Evolutionary conservation across 768 basidiomycete genomes (phyloP), one percentile per base, ranked within the genome.

Genomic region (Mycena olivaceomarginata): DNA sequence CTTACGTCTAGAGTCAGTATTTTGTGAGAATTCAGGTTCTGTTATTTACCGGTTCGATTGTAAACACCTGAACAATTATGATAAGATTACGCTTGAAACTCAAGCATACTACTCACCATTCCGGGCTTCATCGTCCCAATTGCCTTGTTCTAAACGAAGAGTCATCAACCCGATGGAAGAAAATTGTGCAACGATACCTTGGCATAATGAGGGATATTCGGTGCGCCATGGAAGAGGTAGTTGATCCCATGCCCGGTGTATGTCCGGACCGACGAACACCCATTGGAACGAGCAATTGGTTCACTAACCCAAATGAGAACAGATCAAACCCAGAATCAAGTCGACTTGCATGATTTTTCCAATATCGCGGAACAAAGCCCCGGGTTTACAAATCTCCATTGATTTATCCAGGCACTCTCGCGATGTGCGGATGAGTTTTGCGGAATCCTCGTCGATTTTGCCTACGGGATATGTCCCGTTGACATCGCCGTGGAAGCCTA

Each of bases 381-480:
- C 98, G 6, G 98, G 98, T 86, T 97, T 98, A 89, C 98, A 99
- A 11, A 95, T 85, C 70, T 93, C 94, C 83, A 99, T 99, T 16
- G 98, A 92, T 72, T 93, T 97, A 81, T 98, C 97, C 66, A 98
- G 88, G 76, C 93, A 94, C 83, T 95, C 90, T 66, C 97, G 94
- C 11, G 97, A 92, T 18, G 95, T 95, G 45, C 89, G 91, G 77
- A 99, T 95, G 64, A 99, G 89, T 78, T 94, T 95, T 81, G 91
- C 88, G 20, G 96, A 94, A 56, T 97, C 95, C 37, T 96, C 94
- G 82, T 97, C 95, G 69, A 97, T 91, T 76, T 91, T 88, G 56
- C 96, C 96, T 63, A 98, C 96, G 5, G 98, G 95, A 84, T 98
- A 98, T 31, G 97, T 98, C 73, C 91, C 97, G 83, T 98, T 98